Evolutionary conservation across 352 stramenopile genomes (phyloP), one percentile per base, ranked within the genome.

Genomic region (Globisporangium echinulatum): DNA sequence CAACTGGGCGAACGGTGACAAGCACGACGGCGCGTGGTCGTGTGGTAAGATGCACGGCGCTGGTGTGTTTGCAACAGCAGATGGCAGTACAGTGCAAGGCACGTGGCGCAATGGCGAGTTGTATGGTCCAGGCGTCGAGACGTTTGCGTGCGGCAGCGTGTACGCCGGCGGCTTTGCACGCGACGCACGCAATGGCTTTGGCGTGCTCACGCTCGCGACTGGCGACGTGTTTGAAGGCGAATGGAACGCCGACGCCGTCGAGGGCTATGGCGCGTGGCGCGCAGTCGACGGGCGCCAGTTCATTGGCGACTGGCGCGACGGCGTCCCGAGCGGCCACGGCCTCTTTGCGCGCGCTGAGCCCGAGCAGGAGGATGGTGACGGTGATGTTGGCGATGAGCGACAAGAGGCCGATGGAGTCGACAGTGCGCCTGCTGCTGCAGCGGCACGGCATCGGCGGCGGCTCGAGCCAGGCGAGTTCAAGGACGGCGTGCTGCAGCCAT

Each of bases 211-310:
- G 9, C 77, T 89, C n/a, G 56, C 71, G 1, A 77, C 72, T 3
- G 82, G 80, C 11, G 84, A 88, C 57, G 53, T 75, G 2, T 94
- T 83, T 49, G 84, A 94, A 68, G 84, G 82, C 38, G 72, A 76
- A 50, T 94, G 82, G 84, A 14, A 59, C 9, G 59, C 61, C 4
- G 75, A 77, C 52, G 62, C 70, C 38, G 69, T 87, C 46, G 61
- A 81, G 14, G 84, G 84, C 19, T 88, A 82, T 59, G 84, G 84
- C n/a, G 75, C 72, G 43, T 92, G 79, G 77, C 74, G 69, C 36
- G 71, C 70, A 6, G 63, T 65, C 15, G 67, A 77, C 42, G 75
- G 77, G 10, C 65, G 62, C 7, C 70, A 64, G 11, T 92, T 75
- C 49, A 71, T 88, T 48, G 82, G 84, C 46, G 64, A 63, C 33